Conservation (phyloP, 2,329 filamentous ascomycete species). For the Grosmannia penicillata region DNA sequence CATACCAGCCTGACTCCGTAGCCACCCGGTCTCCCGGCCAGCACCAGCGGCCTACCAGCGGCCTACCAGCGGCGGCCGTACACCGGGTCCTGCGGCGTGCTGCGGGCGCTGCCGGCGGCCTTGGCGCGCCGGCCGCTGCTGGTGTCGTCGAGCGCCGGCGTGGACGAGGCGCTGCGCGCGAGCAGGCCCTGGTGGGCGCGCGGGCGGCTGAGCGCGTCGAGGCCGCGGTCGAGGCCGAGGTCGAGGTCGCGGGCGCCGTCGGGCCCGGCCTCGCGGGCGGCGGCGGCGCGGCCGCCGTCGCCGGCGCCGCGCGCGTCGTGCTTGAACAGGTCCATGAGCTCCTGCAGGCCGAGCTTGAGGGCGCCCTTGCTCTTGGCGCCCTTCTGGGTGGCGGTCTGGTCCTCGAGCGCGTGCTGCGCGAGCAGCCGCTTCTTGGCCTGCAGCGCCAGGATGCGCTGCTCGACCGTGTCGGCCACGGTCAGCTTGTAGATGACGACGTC, state of each 20-base stretch:
- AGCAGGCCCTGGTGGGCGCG: too few relatives aligned
- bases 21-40: too few relatives aligned
- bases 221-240: neutral
- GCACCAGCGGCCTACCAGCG: too few relatives aligned
- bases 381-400: constrained; percentile 31
- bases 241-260: neutral
- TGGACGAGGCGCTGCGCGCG: too few relatives aligned
- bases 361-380: constrained; percentile 27
- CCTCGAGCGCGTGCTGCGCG: constrained; percentile 83
- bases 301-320: constrained; percentile 29
- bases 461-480: constrained; percentile 73
- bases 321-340: constrained; percentile 83
- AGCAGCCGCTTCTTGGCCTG: constrained; percentile 89
- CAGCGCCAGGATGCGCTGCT: constrained; percentile 85
- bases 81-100: constrained; percentile 2
- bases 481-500: constrained; percentile 94
- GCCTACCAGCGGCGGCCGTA: constrained; percentile 8
- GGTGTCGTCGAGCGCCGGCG: constrained; percentile 4
- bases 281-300: neutral
- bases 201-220: too few relatives aligned
- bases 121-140: neutral
- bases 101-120: neutral
- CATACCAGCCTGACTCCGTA: too few relatives aligned
- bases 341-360: constrained; percentile 78
- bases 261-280: neutral